Evolutionary conservation across 257 asterid species (phyloP), one percentile per base, ranked within the genome.

Genomic region (Cynanchum wilfordii): DNA sequence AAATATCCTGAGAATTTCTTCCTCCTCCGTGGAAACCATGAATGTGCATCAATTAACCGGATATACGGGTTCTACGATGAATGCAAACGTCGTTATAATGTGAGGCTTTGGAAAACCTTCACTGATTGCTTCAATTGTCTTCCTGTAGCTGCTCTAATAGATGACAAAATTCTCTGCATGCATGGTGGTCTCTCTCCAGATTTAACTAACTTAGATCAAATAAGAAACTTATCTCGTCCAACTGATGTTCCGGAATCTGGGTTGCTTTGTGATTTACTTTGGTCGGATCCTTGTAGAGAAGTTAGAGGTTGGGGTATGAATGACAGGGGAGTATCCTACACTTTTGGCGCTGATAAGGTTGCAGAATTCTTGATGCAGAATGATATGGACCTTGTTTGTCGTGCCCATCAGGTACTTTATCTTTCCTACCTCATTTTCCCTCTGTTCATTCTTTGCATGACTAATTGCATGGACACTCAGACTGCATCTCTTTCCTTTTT

Each of bases 121-220:
- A 88, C 93, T 33, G 93, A 88, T 12, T 86, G 89, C 81, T 88
- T 88, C 75, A 88, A 88, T 81, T 88, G 91, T 85, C 90, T 88
- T 78, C 94, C 94, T 30, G 94, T 88, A 77, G 90, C 94, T 67
- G 94, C 89, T 72, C 83, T 88, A 79, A 86, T 88, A 76, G 94
- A 88, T 74, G 94, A 86, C 76, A 88, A 88, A 77, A 88, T 88
- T 70, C 90, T 88, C 72, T 88, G 94, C 79, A 88, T 88, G 94
- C 94, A 88, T 72, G 95, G 94, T 38, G 94, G 94, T 80, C 91
- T 88, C 74, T 88, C 94, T 79, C 94, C 94, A 11, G 93, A 88
- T 63, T 83, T 88, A 50, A 84, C 91, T 49, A 71, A 88, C 77
- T 78, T 88, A 74, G 91, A 88, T 76, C 91, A 84, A 78, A 88